Percentiles rank a stretch among this genome's conserved stretches.
phyloP scores from a whole-genome alignment of 768 basidiomycete genomes.

The Mycena pura region DNA sequence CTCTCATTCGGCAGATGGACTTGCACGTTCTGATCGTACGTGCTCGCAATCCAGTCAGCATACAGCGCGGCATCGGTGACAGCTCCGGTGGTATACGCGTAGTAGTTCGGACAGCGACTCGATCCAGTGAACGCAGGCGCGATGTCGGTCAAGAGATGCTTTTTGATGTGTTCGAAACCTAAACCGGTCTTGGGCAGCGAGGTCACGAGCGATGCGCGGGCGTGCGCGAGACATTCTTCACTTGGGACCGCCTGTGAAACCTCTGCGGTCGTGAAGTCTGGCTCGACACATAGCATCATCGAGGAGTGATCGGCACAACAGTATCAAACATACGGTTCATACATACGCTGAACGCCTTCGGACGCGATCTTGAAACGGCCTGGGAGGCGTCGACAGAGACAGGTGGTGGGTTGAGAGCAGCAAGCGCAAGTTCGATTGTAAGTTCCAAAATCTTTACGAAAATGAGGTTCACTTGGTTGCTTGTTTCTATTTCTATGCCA shows the following conservation, averaged over 20 bases:
- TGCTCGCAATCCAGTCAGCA: constrained; percentile 21
- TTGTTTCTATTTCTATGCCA: no score
- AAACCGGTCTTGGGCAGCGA: constrained; percentile 15
- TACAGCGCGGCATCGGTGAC: constrained; percentile 22
- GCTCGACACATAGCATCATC: not conserved
- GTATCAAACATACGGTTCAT: no score
- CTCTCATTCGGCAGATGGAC: constrained; percentile 21
- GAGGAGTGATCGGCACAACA: not conserved
- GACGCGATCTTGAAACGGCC: no score
- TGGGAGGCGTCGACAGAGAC: no score
- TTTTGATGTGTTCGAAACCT: constrained; percentile 16
- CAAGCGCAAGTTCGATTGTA: no score
- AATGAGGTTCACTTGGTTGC: no score
- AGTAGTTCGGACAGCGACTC: constrained; percentile 18
- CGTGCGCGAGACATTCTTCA: not conserved
- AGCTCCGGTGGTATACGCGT: constrained; percentile 21
- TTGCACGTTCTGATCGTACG: constrained; percentile 23
- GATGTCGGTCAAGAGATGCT: constrained; percentile 19
- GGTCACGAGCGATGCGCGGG: constrained; percentile 8
- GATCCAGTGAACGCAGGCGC: constrained; percentile 20
- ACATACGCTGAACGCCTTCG: no score
- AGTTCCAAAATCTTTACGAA: no score
- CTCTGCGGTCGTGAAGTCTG: constrained; percentile 12
- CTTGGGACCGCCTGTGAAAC: constrained; percentile 10
- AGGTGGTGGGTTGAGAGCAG: no score